phyloP scores from a whole-genome alignment of 345 rosid genomes.

The Syzygium oleosum region DNA sequence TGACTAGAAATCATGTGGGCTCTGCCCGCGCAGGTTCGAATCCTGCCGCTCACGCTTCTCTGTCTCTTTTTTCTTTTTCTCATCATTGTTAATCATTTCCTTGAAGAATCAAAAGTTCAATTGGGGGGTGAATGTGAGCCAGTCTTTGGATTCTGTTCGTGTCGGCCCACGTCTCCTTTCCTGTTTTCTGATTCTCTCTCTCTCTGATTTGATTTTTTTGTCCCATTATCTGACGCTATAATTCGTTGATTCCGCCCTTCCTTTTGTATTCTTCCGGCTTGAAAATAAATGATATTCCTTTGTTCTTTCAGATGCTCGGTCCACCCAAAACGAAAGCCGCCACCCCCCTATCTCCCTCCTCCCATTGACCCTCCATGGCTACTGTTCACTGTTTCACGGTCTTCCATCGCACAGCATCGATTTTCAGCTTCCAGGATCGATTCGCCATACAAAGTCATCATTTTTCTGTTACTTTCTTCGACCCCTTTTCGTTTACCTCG shows the following conservation, averaged over 20 bases:
- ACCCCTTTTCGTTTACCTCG: not conserved
- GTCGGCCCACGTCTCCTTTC: not conserved
- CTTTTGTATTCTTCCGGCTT: not conserved
- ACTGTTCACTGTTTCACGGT: not conserved
- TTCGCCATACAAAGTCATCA: not conserved
- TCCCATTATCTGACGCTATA: not conserved
- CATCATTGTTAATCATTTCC: not conserved
- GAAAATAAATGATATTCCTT: not conserved
- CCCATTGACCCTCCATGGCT: not conserved
- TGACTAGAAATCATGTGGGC: conserved; percentile 94
- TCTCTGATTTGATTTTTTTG: not conserved
- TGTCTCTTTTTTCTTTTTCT: not conserved
- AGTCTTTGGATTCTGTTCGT: not conserved
- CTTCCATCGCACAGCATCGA: not conserved
- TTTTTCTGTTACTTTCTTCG: not conserved
- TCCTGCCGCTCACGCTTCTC: conserved; percentile 49
- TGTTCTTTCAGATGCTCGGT: not conserved
- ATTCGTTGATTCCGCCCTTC: not conserved
- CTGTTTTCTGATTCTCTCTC: not conserved
- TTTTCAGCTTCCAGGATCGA: not conserved
- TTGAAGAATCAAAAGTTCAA: not conserved
- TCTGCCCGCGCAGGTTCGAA: conserved; percentile 86
- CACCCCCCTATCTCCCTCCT: not conserved
- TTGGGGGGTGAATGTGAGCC: not conserved
- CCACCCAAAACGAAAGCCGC: not conserved